Base-by-base conservation (phyloP, 140 eudicot genomes). In the Flaveria floridana region DNA sequence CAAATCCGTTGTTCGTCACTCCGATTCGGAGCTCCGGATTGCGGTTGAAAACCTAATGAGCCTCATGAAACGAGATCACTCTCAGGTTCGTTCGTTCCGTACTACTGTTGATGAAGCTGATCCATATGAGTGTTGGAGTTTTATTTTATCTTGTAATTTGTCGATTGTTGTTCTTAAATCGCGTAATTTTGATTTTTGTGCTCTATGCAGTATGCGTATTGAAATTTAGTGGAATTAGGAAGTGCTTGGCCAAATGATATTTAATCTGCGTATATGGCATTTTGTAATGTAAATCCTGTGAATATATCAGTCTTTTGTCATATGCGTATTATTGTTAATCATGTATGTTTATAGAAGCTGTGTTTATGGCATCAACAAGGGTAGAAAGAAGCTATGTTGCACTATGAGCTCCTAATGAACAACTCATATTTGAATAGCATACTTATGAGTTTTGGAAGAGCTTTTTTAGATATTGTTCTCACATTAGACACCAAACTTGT, bases 41-140 rank as follows among this genome's bases (percentile, higher is more conserved):
- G 97, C 97, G 15, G 84, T 87, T 62, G 85, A 85, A 76, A 91
- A 90, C 90, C 92, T 95, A 64, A 86, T 83, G 71, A 79, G 74
- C 57, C 86, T 87, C 75, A 95, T 95, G 96, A 91, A 89, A 74
- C 95, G 95, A 30, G 88, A 82, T 61, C 99, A 95, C 79, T 95
- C 99, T 84, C 99, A 95, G 97, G 99, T 92, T 59, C 64, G 6
- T 48, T 13, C 4, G 18, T 13, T 48, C 55, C 70, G 23, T 57
- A 11, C n/a, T 26, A 10, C 39, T 68, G 7, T 68, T 52, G 55
- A 75, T 75, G 42, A 63, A 46, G 46, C 50, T 74, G 47, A 64
- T 65, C 19, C 50, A 64, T 12, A 47, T 2, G 18, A 46, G 48
- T 59, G 59, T 12, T 74, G 25, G 18, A 25, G 70, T 8, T 23